A percentile compares a stretch with the other conserved stretches of the same genome.
Conservation (phyloP, 129 eudicot genomes). For the Lonicera japonica region DNA sequence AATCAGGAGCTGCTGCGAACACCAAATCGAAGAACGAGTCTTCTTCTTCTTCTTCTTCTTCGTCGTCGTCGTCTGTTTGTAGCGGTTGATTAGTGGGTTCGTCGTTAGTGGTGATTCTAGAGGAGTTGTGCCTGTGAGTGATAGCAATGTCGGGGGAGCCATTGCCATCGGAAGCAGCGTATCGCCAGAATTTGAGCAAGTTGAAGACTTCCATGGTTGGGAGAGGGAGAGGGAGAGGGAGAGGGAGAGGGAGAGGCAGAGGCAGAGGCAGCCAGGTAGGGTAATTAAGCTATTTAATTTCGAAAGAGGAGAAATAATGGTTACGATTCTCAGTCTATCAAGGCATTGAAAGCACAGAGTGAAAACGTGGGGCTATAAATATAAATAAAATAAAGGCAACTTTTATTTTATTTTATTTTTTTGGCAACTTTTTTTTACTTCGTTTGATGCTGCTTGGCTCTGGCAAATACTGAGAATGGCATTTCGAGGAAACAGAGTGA, state of each 20-base stretch:
- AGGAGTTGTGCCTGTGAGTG: not conserved
- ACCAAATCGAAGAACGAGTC: constrained; percentile 81
- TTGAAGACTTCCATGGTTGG: constrained; percentile 51
- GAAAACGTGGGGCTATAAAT: constrained; percentile 26
- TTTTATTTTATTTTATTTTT: not conserved
- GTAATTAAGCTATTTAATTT: too few species aligned
- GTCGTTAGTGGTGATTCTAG: constrained; percentile 10
- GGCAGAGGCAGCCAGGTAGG: not conserved
- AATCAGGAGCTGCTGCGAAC: constrained; percentile 21
- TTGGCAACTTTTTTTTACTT: constrained; percentile 20
- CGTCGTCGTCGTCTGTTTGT: constrained; percentile 21
- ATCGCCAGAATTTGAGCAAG: constrained; percentile 67
- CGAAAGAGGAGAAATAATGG: constrained; percentile 5
- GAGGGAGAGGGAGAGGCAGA: constrained; percentile 39
- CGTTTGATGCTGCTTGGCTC: constrained; percentile 2
- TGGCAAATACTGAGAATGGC: not conserved
- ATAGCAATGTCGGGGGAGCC: constrained; percentile 6
- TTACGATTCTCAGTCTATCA: not conserved
- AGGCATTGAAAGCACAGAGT: constrained; percentile 5
- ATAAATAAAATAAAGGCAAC: constrained; percentile 21
- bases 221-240: constrained; percentile 18
- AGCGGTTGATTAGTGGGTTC: constrained; percentile 11
- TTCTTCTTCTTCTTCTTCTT: constrained; percentile 65
- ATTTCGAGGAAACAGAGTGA: constrained; percentile 16
- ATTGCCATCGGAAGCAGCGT: constrained; percentile 16